Evolutionary conservation across 2,329 filamentous ascomycete genomes (phyloP).

Genomic region (Aspergillus proliferans): DNA sequence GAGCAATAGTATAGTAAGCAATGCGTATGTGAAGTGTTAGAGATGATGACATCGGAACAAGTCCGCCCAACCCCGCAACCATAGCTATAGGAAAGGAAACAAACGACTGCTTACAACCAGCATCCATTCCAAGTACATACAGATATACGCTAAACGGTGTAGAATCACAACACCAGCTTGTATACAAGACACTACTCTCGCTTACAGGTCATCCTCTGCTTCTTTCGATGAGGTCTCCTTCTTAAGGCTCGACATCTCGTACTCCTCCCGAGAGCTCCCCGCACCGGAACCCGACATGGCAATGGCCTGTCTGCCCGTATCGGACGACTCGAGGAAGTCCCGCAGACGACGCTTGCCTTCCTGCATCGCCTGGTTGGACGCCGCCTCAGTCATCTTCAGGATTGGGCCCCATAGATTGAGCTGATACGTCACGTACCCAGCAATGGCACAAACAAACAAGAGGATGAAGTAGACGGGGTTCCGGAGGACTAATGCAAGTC

Average conservation of each 20-base stretch:
- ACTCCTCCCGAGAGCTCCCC: constrained; percentile 45
- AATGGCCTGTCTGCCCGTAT: constrained; percentile 76
- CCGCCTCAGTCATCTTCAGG: constrained; percentile 88
- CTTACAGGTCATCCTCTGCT: constrained; percentile 33
- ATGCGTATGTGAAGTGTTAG: neutral
- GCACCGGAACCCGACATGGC: constrained; percentile 56
- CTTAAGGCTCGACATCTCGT: constrained; percentile 49
- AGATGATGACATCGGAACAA: neutral
- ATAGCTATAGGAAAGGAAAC: neutral
- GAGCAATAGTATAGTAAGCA: neutral
- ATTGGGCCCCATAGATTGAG: constrained; percentile 96
- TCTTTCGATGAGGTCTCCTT: constrained; percentile 18
- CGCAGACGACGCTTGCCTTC: constrained; percentile 87
- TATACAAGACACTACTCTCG: neutral
- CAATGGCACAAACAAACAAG: constrained; percentile 67
- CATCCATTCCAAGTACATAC: too few species aligned
- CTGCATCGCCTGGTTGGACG: constrained; percentile 75
- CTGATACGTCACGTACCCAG: constrained; percentile 82
- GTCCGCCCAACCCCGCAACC: neutral
- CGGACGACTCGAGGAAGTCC: constrained; percentile 82
- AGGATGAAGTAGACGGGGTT: constrained; percentile 92
- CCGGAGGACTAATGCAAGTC: constrained; percentile 62
- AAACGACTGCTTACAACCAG: neutral
- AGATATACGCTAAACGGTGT: too few species aligned
- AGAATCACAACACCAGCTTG: neutral